Conservation (phyloP, 2,329 filamentous ascomycete species). For the Cyphellophora europaea region DNA sequence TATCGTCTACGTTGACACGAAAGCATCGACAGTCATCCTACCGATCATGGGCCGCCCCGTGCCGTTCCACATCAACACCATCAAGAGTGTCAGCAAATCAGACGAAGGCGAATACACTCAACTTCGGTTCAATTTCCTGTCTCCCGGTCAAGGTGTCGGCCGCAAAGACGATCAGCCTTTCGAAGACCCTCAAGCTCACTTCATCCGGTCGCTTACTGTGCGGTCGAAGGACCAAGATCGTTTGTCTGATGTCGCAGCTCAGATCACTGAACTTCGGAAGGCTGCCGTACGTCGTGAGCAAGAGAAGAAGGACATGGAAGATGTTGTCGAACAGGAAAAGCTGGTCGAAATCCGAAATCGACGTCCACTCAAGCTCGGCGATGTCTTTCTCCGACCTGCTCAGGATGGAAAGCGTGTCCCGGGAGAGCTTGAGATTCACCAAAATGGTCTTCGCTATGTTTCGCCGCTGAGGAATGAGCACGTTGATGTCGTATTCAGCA, state of each 20-base stretch:
- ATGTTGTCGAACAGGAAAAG: conserved; percentile 98
- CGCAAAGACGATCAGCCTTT: conserved; percentile 97
- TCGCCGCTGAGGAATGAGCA: conserved; percentile 71
- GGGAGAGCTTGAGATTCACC: conserved; percentile 93
- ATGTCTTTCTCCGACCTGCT: conserved; percentile 89
- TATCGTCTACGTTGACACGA: conserved; percentile 80
- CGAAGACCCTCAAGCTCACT: conserved; percentile 90
- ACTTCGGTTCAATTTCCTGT: conserved; percentile 92
- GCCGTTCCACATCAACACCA: conserved; percentile 94
- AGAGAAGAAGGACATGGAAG: conserved; percentile 99
- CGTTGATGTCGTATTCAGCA: conserved; percentile 93
- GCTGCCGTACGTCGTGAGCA: conserved; percentile 86
- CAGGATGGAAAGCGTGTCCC: conserved; percentile 96
- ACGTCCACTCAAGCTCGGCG: conserved; percentile 79
- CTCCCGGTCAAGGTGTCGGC: conserved; percentile 92
- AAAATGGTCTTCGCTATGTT: conserved; percentile 95
- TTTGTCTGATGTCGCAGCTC: conserved; percentile 81
- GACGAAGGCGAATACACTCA: conserved; percentile 92
- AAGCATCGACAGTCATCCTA: conserved; percentile 81
- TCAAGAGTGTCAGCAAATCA: conserved; percentile 98
- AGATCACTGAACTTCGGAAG: conserved; percentile 95
- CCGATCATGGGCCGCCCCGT: conserved; percentile 97
- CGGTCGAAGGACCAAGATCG: conserved; percentile 80
- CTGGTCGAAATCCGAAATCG: conserved; percentile 89
- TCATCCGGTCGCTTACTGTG: conserved; percentile 91